Percentiles rank a stretch among this genome's conserved stretches.
phyloP scores from a whole-genome alignment of 805 yeast species.

The Metschnikowia continentalis region DNA sequence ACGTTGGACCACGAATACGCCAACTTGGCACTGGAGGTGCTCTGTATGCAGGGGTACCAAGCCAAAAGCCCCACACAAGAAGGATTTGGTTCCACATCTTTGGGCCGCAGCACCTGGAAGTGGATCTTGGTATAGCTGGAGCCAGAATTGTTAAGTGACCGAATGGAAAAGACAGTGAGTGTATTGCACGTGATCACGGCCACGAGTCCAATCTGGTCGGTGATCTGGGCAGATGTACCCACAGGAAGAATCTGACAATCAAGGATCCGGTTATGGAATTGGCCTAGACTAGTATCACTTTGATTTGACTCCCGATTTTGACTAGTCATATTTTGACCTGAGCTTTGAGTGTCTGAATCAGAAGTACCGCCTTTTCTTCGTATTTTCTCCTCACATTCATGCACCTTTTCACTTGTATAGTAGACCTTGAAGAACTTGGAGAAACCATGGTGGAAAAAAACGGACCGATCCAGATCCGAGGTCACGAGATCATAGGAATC shows the following conservation, averaged over 20 bases:
- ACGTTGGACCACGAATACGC: conserved; percentile 70
- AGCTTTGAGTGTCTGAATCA: background rate
- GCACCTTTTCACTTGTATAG: conserved; percentile 16
- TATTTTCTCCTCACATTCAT: background rate
- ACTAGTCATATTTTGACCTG: too few relatives aligned
- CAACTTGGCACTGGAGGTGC: conserved; percentile 35
- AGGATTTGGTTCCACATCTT: conserved; percentile 12
- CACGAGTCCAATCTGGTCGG: conserved; percentile 56
- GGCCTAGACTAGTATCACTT: too few relatives aligned
- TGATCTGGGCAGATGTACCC: conserved; percentile 49
- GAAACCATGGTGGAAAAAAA: conserved; percentile 61
- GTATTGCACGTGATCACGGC: conserved; percentile 55
- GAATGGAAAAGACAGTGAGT: conserved; percentile 50
- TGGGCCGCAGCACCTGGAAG: conserved; percentile 49
- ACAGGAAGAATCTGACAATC: conserved; percentile 52
- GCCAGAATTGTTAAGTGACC: conserved; percentile 38
- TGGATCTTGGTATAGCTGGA: conserved; percentile 40
- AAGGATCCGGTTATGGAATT: conserved; percentile 13
- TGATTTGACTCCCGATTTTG: too few relatives aligned
- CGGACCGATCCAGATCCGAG: conserved; percentile 33
- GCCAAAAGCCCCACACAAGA: conserved; percentile 23
- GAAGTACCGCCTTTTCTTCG: background rate
- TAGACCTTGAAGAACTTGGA: conserved; percentile 52
- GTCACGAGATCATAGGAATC: conserved; percentile 29
- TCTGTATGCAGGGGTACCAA: conserved; percentile 56